Base-by-base conservation (phyloP, 495 filamentous ascomycete species). In the Aspergillus coremiiformis region DNA sequence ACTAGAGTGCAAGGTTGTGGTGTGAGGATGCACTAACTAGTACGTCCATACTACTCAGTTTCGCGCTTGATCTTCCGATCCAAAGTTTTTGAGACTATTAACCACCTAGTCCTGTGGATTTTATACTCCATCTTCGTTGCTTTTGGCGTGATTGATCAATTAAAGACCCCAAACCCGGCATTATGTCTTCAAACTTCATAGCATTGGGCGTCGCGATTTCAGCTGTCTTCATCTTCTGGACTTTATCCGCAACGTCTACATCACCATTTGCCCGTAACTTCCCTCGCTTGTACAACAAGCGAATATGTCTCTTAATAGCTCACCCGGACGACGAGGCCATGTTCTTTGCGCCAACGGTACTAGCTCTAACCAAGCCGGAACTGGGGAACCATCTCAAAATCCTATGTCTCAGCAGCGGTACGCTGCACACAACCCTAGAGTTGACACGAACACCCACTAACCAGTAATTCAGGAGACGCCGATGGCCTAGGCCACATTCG, bases 261-360 rank as follows among this genome's bases (percentile, higher is more conserved):
- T 93, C 57, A 72, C 87, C 50, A 55, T 90, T 61, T 72, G 84
- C 67, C 57, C 81, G 67, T 8, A 76, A 79, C 23, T 86, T 90
- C 59, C 88, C 89, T 0, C 80, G 67, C 47, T 75, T 95, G 51
- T 73, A 73, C 52, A 84, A 85, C 72, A 90, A 94, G 73, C 78
- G 86, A 54, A 88, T 96, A 55, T 85, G 86, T 61, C 78, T 98
- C 23, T 74, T 98, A 32, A 97, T 98, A 66, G 93, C 93, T 4
- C 93, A 98, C 69, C 93, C 93, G 0, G 93, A 98, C 67, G 93
- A 98, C 55, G 93, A 98, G 74, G 94, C 93, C 58, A 98, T 98
- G 93, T 98, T 98, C 75, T 98, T 98, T 70, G 82, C 92, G 53
- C 93, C 93, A 0, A 86, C 89, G 0, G 78, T 98, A 3, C 73